Percentiles rank a stretch among this genome's conserved stretches.
Evolutionary conservation across 352 stramenopile species (phyloP).

Genomic region (Phytopythium ostracodes): DNA sequence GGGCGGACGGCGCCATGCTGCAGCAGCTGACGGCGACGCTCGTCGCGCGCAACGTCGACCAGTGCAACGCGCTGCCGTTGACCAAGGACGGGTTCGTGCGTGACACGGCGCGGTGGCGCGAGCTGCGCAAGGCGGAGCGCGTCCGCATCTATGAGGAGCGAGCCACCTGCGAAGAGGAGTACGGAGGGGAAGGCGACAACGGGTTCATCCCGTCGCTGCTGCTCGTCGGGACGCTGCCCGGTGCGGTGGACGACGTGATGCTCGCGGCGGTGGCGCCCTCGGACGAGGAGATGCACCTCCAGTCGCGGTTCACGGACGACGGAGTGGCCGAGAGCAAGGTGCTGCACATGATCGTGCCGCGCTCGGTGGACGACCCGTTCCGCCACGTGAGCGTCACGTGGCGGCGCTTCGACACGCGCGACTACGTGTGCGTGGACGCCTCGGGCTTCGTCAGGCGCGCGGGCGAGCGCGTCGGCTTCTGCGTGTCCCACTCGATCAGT

Average conservation of each 20-base stretch:
- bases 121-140: slow-evolving; percentile 20
- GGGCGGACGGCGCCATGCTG: slow-evolving; percentile 20
- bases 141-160: slow-evolving; percentile 27
- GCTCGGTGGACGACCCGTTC: slow-evolving; percentile 43
- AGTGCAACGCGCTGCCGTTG: slow-evolving; percentile 15
- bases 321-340: slow-evolving; percentile 48
- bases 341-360: slow-evolving; percentile 39
- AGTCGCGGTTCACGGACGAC: slow-evolving; percentile 31
- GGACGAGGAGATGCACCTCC: slow-evolving; percentile 47
- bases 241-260: slow-evolving; percentile 22
- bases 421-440: slow-evolving; percentile 44
- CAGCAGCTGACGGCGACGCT: slow-evolving; percentile 19
- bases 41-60: slow-evolving; percentile 25
- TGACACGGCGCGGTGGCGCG: slow-evolving; percentile 24
- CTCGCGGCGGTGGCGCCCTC: slow-evolving; percentile 18
- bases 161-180: neutral
- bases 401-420: slow-evolving; percentile 37
- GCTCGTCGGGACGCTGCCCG: slow-evolving; percentile 16
- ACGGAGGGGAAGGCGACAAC: neutral
- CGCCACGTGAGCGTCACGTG: slow-evolving; percentile 56
- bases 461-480: slow-evolving; percentile 25
- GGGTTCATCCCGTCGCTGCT: slow-evolving; percentile 27
- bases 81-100: slow-evolving; percentile 12
- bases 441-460: slow-evolving; percentile 16
- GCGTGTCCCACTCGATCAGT: slow-evolving; percentile 29